These are phyloP conservation scores for Trichoderma lentiforme DNA, from an alignment of 2,329 filamentous ascomycete genomes.

Conservation along the genomic window DNA sequence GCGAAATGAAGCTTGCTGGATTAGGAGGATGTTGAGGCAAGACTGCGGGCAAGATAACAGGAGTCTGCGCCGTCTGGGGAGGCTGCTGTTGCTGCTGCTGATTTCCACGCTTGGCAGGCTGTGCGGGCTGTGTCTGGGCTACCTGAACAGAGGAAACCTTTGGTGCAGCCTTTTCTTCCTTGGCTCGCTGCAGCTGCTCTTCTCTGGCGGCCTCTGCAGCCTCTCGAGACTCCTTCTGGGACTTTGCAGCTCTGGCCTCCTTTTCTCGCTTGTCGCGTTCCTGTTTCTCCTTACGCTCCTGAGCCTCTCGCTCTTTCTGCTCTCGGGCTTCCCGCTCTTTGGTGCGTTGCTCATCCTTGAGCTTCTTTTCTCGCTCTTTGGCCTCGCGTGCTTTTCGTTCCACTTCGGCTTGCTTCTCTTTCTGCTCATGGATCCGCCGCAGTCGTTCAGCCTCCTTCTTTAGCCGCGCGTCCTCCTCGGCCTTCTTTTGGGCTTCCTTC, in stretches of 20 bases:
- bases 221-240: conserved; percentile 56
- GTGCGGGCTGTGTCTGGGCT: conserved; percentile 21
- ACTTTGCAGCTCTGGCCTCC: conserved; percentile 53
- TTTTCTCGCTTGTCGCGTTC: conserved; percentile 61
- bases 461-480: conserved; percentile 81
- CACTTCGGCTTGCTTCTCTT: conserved; percentile 77
- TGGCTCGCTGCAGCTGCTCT: conserved; percentile 54
- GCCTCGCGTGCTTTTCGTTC: conserved; percentile 71
- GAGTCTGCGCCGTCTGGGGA: conserved; percentile 33
- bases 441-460: conserved; percentile 83
- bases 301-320: conserved; percentile 65
- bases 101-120: conserved; percentile 22
- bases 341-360: conserved; percentile 76
- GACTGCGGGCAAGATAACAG: conserved; percentile 44
- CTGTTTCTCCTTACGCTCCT: conserved; percentile 59
- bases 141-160: conserved; percentile 40
- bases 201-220: conserved; percentile 43
- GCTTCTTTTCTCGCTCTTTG: conserved; percentile 73
- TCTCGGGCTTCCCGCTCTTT: conserved; percentile 77
- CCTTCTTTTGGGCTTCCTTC: conserved; percentile 84
- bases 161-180: conserved; percentile 53
- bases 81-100: background rate
- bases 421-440: conserved; percentile 75
- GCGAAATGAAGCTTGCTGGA: conserved; percentile 64
- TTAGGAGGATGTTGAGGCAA: conserved; percentile 59